A percentile compares a stretch with the other conserved stretches of the same genome.
These are phyloP conservation scores for Acanthamoeba castellanii DNA, from an alignment of 208 protist genomes.

Conservation along the genomic window DNA sequence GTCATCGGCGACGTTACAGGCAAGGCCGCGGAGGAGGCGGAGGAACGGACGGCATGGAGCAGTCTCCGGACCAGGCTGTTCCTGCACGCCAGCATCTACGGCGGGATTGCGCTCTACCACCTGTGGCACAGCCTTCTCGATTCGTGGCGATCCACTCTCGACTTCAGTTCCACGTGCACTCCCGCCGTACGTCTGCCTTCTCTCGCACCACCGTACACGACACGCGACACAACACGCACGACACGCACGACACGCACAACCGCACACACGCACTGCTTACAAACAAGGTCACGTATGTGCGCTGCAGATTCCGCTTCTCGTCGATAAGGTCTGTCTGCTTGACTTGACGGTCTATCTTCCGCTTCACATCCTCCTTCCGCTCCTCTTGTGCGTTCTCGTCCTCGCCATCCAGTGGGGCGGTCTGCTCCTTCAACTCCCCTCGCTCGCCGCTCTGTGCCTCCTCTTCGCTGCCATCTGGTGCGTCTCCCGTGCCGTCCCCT, in stretches of 20 bases:
- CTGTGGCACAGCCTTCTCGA: slow-evolving; percentile 30
- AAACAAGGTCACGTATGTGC: neutral
- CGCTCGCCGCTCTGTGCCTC: neutral
- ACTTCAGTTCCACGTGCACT: neutral
- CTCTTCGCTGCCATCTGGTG: neutral
- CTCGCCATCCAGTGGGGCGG: neutral
- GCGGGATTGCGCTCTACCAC: neutral
- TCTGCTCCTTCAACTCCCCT: neutral
- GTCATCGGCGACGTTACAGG: neutral
- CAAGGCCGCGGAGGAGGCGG: neutral
- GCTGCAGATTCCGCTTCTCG: neutral
- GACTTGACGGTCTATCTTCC: neutral
- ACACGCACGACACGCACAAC: too few relatives aligned
- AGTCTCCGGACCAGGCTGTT: neutral
- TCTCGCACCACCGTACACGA: neutral
- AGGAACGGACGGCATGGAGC: neutral
- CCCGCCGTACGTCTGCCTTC: neutral
- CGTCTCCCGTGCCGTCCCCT: neutral
- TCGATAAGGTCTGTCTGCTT: neutral
- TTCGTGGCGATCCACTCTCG: neutral
- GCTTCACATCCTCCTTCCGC: neutral
- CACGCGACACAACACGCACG: neutral
- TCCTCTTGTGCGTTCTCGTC: neutral
- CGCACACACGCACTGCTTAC: neutral
- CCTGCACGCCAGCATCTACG: neutral